Base-by-base conservation (phyloP, 345 rosid genomes). In the Chamaenerion angustifolium region DNA sequence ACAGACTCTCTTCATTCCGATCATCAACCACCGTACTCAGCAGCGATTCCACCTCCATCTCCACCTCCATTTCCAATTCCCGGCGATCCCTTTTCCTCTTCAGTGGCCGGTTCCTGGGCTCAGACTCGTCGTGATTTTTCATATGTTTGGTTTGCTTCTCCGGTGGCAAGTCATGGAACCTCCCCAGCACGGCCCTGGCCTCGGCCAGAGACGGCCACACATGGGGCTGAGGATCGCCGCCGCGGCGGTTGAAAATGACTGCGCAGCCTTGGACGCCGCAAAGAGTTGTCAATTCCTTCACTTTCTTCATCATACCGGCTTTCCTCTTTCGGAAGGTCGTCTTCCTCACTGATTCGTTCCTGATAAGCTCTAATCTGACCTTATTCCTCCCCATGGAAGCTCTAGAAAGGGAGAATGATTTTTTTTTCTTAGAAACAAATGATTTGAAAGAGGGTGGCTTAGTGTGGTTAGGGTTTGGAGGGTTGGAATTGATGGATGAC, bases 221-320 rank as follows among this genome's bases (percentile, higher is more conserved):
- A 6, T 68, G 63, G 0, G 74, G 71, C 8, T 46, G 55, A 6
- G 44, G 17, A 12, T 64, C 58, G 11, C 15, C 59, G 27, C 49
- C 58, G 13, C 14, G 58, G 27, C 49, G 23, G 40, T 63, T 49
- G 56, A 53, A 68, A 46, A 77, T 57, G 31, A 77, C 17, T 8
- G 69, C 76, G 27, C 73, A 77, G 0, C 77, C 71, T 4, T 43
- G 25, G 25, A 77, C 62, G 16, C 75, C 83, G 12, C 75, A 77
- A 1, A 77, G 70, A 15, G 75, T 77, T 17, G 59, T 56, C 3
- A 77, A 66, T 55, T 74, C 77, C 4, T 31, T 49, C 19, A 68
- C 46, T 64, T 77, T 77, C 71, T 74, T 77, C 46, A 66, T 19
- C 59, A 77, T 48, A 9, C 77, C 75, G 6, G 60, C 68, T 56